Evolutionary conservation across 2,329 filamentous ascomycete species (phyloP), one percentile per base, ranked within the genome.

Genomic region (Cadophora sp.): DNA sequence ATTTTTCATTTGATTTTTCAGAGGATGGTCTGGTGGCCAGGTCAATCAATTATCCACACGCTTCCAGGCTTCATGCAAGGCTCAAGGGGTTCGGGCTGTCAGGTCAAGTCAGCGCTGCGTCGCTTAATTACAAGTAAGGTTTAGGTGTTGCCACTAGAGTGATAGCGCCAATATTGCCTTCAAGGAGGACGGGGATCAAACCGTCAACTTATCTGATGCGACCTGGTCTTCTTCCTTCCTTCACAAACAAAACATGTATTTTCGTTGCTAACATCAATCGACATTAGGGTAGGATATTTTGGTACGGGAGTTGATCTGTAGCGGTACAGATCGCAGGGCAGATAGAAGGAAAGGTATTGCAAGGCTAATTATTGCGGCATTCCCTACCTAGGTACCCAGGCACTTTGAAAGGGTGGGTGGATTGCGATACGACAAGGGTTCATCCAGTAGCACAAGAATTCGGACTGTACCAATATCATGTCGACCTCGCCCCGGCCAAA

Each of bases 121-220:
- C 53, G 55, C 33, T 20, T n/a, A 11, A 22, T 16, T 45, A 4
- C n/a, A 20, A 13, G 45, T 36, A 36, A 58, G 27, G 51, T 43
- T 45, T 55, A n/a, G 50, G 33, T 24, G 61, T 50, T 16, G 62
- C 51, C 62, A 48, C 62, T 58, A 48, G 47, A 59, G 47, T 39
- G 55, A 58, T 60, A 60, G 58, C 41, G 58, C 43, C 58, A 47
- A 60, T 60, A 60, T 39, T 48, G 18, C 24, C 41, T 20, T 36
- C 27, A 30, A 30, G 27, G 27, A 30, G 1, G 27, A 6, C 27
- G 27, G 6, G 27, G 27, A 30, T 30, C 27, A n/a, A 22, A 33
- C 33, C 36, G 39, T 11, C 16, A 58, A 20, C 27, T 58, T 36
- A 58, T 58, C 36, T 24, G 36, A 27, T 41, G n/a, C 55, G 36